Conservation (phyloP, 2,329 filamentous ascomycete genomes). For the Calonectria montana region DNA sequence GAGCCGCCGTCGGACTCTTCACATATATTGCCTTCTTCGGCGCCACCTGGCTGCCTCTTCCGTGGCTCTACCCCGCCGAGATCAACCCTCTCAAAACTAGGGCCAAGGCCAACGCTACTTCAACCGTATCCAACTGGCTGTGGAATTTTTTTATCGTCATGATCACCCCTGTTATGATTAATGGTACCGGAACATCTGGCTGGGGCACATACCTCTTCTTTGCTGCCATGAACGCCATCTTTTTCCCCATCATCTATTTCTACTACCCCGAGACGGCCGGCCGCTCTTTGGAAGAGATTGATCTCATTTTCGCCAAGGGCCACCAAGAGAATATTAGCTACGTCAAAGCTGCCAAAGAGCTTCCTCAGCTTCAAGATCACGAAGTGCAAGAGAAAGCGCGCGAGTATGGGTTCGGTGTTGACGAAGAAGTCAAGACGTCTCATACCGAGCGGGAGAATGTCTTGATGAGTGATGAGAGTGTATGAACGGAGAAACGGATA, state of each 20-base stretch:
- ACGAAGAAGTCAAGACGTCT: background rate
- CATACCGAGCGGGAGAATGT: background rate
- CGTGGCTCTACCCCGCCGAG: slow-evolving; percentile 69
- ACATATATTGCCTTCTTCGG: slow-evolving; percentile 77
- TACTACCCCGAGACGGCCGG: slow-evolving; percentile 57
- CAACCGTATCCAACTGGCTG: slow-evolving; percentile 71
- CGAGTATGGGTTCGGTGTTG: background rate
- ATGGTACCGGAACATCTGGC: slow-evolving; percentile 56
- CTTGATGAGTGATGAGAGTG: background rate
- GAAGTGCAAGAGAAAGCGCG: slow-evolving; percentile 63
- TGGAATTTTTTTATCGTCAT: slow-evolving; percentile 65
- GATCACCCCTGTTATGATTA: slow-evolving; percentile 72
- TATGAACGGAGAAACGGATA: background rate
- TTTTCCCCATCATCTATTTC: slow-evolving; percentile 63
- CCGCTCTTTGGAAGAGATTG: slow-evolving; percentile 65
- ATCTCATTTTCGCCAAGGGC: slow-evolving; percentile 70
- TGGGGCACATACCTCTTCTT: slow-evolving; percentile 65
- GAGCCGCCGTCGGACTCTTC: slow-evolving; percentile 75
- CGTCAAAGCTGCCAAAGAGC: slow-evolving; percentile 66
- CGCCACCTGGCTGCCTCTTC: slow-evolving; percentile 72
- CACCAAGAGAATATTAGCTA: slow-evolving; percentile 69
- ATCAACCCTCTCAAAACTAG: slow-evolving; percentile 63
- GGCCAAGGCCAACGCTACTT: slow-evolving; percentile 62
- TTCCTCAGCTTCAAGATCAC: slow-evolving; percentile 63
- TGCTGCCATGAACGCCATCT: slow-evolving; percentile 62